Conservation (phyloP, 2,329 filamentous ascomycete genomes). For the Davidsoniella neocaledoniae region DNA sequence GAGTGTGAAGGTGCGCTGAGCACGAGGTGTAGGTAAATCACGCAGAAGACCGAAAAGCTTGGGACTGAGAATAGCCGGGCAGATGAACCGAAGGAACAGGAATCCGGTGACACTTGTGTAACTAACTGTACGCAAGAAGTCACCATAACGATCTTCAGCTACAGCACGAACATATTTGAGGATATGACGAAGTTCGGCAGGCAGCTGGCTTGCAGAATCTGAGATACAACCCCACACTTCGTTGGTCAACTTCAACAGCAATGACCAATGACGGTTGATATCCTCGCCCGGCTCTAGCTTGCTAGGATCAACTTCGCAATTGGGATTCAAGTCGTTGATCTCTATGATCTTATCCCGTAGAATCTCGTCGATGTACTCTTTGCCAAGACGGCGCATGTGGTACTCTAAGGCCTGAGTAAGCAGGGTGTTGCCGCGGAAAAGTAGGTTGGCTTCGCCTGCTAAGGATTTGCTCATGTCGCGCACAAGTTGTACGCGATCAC, state of each 20-base stretch:
- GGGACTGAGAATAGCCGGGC: slow-evolving; percentile 86
- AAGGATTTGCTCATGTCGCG: slow-evolving; percentile 65
- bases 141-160: slow-evolving; percentile 85
- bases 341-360: slow-evolving; percentile 72
- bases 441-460: slow-evolving; percentile 76
- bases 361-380: slow-evolving; percentile 79
- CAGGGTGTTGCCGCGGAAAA: slow-evolving; percentile 89
- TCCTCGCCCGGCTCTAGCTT: slow-evolving; percentile 51
- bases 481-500: slow-evolving; percentile 54
- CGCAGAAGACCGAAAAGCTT: slow-evolving; percentile 74
- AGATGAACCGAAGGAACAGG: slow-evolving; percentile 86
- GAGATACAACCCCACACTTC: slow-evolving; percentile 76
- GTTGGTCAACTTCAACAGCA: slow-evolving; percentile 58
- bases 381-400: slow-evolving; percentile 87
- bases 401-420: slow-evolving; percentile 86
- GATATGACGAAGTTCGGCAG: slow-evolving; percentile 65
- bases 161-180: slow-evolving; percentile 85
- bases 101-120: slow-evolving; percentile 95
- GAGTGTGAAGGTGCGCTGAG: slow-evolving; percentile 75
- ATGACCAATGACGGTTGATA: slow-evolving; percentile 66
- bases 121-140: slow-evolving; percentile 73
- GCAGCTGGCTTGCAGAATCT: slow-evolving; percentile 56
- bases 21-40: slow-evolving; percentile 68
- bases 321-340: slow-evolving; percentile 77
- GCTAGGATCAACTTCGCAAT: slow-evolving; percentile 91